phyloP scores from a whole-genome alignment of 1,139 yeast genomes.

The Saccharomyces hybrid region DNA sequence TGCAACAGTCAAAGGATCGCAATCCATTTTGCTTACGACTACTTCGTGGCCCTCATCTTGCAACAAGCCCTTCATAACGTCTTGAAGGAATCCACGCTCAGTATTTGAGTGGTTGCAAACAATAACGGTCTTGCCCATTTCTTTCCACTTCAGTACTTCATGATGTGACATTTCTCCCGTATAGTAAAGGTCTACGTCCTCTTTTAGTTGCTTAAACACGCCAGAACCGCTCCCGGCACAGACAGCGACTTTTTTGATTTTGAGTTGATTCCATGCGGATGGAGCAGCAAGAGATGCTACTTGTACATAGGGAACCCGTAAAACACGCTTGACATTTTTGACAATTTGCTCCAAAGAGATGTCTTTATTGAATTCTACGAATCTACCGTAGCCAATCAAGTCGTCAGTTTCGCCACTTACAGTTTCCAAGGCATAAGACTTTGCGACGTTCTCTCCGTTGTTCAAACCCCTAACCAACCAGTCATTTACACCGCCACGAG shows the following conservation, averaged over 20 bases:
- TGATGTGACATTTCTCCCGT: slow-evolving; percentile 96
- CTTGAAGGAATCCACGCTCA: slow-evolving; percentile 70
- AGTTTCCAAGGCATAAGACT: slow-evolving; percentile 32
- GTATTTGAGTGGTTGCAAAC: slow-evolving; percentile 87
- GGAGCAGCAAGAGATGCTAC: slow-evolving; percentile 45
- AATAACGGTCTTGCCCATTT: slow-evolving; percentile 65
- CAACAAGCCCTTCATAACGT: slow-evolving; percentile 44
- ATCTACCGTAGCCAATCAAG: slow-evolving; percentile 80
- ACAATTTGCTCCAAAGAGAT: slow-evolving; percentile 43
- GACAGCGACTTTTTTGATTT: slow-evolving; percentile 57
- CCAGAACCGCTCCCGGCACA: slow-evolving; percentile 97
- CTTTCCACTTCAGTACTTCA: slow-evolving; percentile 67
- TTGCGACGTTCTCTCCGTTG: slow-evolving; percentile 19
- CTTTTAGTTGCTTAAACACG: slow-evolving; percentile 33
- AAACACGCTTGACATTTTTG: slow-evolving; percentile 44
- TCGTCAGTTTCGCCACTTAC: slow-evolving; percentile 19
- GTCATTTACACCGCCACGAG: slow-evolving; percentile 85
- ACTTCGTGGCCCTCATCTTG: slow-evolving; percentile 36
- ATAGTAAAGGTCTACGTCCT: slow-evolving; percentile 62
- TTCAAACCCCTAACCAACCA: slow-evolving; percentile 69
- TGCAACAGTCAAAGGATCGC: slow-evolving; percentile 43
- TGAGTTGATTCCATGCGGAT: slow-evolving; percentile 21
- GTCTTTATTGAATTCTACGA: slow-evolving; percentile 45
- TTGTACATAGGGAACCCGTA: slow-evolving; percentile 54
- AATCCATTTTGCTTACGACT: slow-evolving; percentile 45